phyloP scores from a whole-genome alignment of 2,329 filamentous ascomycete species.

The Ascochyta rabiei region DNA sequence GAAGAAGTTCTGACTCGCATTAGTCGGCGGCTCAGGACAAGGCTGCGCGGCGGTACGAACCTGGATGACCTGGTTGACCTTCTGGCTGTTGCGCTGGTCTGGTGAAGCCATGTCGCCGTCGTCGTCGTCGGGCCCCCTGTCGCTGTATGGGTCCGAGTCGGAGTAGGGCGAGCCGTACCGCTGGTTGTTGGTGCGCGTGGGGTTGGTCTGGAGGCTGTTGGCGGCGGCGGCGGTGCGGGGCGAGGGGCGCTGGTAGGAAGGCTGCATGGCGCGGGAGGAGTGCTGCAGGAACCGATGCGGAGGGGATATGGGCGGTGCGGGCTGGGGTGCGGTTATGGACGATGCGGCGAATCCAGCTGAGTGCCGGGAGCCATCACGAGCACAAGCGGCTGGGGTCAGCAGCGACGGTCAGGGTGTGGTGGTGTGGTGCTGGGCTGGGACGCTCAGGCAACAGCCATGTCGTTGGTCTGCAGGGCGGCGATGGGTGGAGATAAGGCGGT shows the following conservation, averaged over 20 bases:
- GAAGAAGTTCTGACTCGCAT: slow-evolving; percentile 76
- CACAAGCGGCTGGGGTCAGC: slow-evolving; percentile 28
- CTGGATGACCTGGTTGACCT: slow-evolving; percentile 93
- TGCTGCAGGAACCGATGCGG: slow-evolving; percentile 28
- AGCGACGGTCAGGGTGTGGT: slow-evolving; percentile 30
- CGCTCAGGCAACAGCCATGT: slow-evolving; percentile 48
- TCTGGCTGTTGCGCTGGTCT: slow-evolving; percentile 52
- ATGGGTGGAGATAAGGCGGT: slow-evolving; percentile 39
- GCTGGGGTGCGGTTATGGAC: slow-evolving; percentile 33
- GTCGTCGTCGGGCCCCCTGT: slow-evolving; percentile 58
- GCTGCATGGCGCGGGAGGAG: slow-evolving; percentile 72
- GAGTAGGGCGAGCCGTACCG: slow-evolving; percentile 69
- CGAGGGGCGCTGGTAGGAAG: slow-evolving; percentile 73
- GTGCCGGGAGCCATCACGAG: slow-evolving; percentile 49
- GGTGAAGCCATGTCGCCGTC: slow-evolving; percentile 52
- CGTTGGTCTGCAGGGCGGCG: slow-evolving; percentile 29
- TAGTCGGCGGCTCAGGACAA: not conserved
- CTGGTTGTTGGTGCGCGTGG: slow-evolving; percentile 71
- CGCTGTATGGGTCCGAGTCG: slow-evolving; percentile 56
- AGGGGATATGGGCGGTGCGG: slow-evolving; percentile 17
- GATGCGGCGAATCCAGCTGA: slow-evolving; percentile 43
- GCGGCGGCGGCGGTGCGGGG: slow-evolving; percentile 76
- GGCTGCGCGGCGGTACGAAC: slow-evolving; percentile 55
- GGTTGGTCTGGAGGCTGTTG: slow-evolving; percentile 73
- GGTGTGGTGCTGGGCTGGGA: slow-evolving; percentile 15